phyloP scores from a whole-genome alignment of 2,329 filamentous ascomycete genomes.

The Diaporthe helianthi region DNA sequence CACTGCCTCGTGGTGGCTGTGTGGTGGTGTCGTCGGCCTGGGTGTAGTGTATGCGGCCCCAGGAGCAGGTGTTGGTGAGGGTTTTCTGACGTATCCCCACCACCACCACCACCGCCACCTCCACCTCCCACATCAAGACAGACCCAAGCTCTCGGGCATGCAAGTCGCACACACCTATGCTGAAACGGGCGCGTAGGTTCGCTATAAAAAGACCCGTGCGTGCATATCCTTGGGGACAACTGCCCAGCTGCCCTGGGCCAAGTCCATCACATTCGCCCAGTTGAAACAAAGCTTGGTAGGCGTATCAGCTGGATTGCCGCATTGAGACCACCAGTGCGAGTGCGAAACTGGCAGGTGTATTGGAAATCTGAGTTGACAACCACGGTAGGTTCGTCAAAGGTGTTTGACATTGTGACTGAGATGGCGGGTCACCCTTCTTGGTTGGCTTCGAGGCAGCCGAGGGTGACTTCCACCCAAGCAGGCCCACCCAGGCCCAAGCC shows the following conservation, averaged over 20 bases:
- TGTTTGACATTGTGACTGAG: not conserved
- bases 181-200: conserved; percentile 23
- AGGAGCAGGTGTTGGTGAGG: not conserved
- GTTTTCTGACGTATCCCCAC: conserved; percentile 1
- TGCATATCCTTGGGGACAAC: not conserved
- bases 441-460: not conserved
- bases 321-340: conserved; percentile 10
- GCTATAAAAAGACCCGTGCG: conserved; percentile 24
- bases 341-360: not conserved
- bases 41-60: not conserved
- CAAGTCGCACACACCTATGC: conserved; percentile 16
- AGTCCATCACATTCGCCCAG: conserved; percentile 17
- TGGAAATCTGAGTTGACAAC: not conserved
- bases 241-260: not conserved
- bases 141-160: conserved; percentile 21
- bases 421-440: not conserved
- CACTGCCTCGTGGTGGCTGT: conserved; percentile 9
- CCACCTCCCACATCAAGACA: too few species aligned
- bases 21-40: not conserved
- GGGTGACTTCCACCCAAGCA: not conserved
- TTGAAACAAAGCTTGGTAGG: conserved; percentile 20
- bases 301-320: not conserved
- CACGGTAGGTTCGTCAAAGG: not conserved
- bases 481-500: too few species aligned
- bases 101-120: too few species aligned